These are phyloP conservation scores for Aspergillus kassunensis DNA, from an alignment of 495 filamentous ascomycete species.

Conservation along the genomic window DNA sequence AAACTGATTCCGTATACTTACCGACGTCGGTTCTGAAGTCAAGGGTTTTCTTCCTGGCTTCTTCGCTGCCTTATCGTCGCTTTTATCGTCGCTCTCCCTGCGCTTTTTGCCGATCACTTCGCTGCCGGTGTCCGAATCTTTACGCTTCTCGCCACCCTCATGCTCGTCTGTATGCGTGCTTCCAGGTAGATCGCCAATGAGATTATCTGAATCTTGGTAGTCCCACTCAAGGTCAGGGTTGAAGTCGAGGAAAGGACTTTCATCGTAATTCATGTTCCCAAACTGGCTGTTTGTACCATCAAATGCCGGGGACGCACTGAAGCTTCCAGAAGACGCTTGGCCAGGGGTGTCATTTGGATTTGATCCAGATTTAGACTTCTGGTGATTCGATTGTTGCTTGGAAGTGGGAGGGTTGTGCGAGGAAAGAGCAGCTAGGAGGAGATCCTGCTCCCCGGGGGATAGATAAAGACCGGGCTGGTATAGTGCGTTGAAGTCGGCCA, in stretches of 20 bases:
- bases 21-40: constrained; percentile 91
- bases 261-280: constrained; percentile 52
- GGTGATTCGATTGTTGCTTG: constrained; percentile 27
- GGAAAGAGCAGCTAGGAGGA: constrained; percentile 81
- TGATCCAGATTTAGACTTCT: constrained; percentile 26
- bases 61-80: constrained; percentile 71
- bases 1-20: constrained; percentile 45
- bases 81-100: constrained; percentile 53
- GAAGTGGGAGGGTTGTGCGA: constrained; percentile 61
- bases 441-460: constrained; percentile 80
- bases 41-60: constrained; percentile 96
- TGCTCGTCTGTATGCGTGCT: constrained; percentile 51
- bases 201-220: constrained; percentile 52
- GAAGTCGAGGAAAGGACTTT: constrained; percentile 81
- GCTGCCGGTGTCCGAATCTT: constrained; percentile 69
- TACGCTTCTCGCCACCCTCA: constrained; percentile 60
- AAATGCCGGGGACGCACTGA: constrained; percentile 49
- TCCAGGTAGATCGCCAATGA: constrained; percentile 76
- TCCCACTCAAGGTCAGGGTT: constrained; percentile 71
- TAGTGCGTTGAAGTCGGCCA: constrained; percentile 37
- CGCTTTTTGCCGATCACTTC: constrained; percentile 72
- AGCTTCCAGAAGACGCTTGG: constrained; percentile 29
- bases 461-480: constrained; percentile 57
- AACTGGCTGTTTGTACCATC: constrained; percentile 46
- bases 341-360: constrained; percentile 30